phyloP scores from a whole-genome alignment of 2,329 filamentous ascomycete genomes.

The Fusarium pininemorale region DNA sequence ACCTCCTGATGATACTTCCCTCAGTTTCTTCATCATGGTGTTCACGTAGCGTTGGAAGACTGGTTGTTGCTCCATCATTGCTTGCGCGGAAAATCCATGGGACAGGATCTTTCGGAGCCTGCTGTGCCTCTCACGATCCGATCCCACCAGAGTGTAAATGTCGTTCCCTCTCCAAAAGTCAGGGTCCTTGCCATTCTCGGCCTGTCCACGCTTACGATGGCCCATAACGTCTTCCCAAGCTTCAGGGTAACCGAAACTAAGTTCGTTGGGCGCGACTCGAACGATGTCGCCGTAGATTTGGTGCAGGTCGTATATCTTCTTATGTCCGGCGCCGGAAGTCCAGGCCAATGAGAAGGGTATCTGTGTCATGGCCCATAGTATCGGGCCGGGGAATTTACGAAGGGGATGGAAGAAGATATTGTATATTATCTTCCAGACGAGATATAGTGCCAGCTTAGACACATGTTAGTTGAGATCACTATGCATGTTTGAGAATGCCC shows the following conservation, averaged over 20 bases:
- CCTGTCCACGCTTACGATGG: neutral
- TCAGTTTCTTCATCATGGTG: neutral
- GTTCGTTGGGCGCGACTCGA: neutral
- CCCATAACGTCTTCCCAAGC: neutral
- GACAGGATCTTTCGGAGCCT: neutral
- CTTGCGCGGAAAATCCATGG: neutral
- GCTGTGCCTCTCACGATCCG: neutral
- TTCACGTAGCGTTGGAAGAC: neutral
- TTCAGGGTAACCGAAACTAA: neutral
- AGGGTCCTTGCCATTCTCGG: neutral
- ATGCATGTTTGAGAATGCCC: fast-evolving
- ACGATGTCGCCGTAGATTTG: neutral
- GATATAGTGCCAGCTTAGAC: neutral
- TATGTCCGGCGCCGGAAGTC: neutral
- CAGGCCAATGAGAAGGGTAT: neutral
- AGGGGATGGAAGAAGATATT: neutral
- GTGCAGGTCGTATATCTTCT: neutral
- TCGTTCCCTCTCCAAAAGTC: neutral
- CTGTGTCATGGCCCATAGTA: neutral
- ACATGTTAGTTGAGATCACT: neutral
- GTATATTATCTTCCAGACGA: neutral
- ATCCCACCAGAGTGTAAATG: neutral
- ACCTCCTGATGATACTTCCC: neutral
- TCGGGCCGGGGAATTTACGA: neutral
- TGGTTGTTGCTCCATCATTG: neutral